Evolutionary conservation across 306 rosid species (phyloP), one percentile per base, ranked within the genome.

Genomic region (Trichosanthes cucumerina): DNA sequence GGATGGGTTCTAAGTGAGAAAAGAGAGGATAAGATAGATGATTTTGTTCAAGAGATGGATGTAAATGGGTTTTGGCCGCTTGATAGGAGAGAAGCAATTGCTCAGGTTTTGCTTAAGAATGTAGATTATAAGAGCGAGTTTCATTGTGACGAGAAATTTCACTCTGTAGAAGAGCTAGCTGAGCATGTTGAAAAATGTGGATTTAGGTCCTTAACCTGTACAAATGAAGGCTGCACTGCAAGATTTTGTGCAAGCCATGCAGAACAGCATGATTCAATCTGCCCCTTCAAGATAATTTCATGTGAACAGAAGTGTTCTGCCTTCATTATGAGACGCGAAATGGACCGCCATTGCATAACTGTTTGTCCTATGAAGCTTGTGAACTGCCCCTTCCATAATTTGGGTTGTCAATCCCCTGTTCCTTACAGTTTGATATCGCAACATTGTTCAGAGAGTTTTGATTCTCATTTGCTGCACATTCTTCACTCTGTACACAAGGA

Each of bases 271-370:
- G 98, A 89, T 54, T 88, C 88, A n/a, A 21, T 34, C 72, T 93
- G 98, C 79, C 91, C 96, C 43, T 90, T 90, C 78, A 93, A 91
- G 87, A 87, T 91, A 71, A 89, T 93, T 83, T 69, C 78, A 3
- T 93, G 98, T 75, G 98, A 93, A 59, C 98, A 93, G 73, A 88
- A 80, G 80, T 93, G 98, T 85, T 80, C 88, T 0, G 86, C 57
- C 6, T 74, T 2, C 54, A 80, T 93, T 44, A 89, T 86, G 97
- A 89, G 98, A 82, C 91, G 97, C 1, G 91, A 89, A 24, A 93
- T 93, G 98, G 98, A 93, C 80, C 84, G 93, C 38, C 98, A 93
- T 79, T 93, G 98, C 75, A 85, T 93, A 68, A 91, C 98, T 5
- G 83, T 82, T 16, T 93, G 98, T 86, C 85, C 93, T 15, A 93